These are phyloP conservation scores for Cryptococcus hybrid DNA, from an alignment of 1,284 basidiomycete genomes.

Conservation along the genomic window DNA sequence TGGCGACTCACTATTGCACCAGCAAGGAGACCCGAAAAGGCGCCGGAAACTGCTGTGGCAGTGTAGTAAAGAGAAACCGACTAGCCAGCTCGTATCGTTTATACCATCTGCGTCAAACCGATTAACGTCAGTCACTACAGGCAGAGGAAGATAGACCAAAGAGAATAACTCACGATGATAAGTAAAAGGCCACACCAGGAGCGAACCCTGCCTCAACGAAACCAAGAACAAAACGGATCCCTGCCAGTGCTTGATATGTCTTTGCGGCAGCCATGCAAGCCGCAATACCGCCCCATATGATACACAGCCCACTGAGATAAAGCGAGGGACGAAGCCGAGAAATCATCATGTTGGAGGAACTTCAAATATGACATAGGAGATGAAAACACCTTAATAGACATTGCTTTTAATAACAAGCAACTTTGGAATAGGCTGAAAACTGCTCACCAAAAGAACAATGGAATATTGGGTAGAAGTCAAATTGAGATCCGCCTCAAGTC, in stretches of 20 bases:
- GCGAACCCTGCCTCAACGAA: slow-evolving; percentile 44
- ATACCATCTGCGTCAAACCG: slow-evolving; percentile 23
- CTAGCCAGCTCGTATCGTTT: slow-evolving; percentile 39
- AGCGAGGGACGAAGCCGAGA: slow-evolving; percentile 38
- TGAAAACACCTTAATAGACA: slow-evolving; percentile 10
- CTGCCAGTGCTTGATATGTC: slow-evolving; percentile 38
- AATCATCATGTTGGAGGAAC: slow-evolving; percentile 37
- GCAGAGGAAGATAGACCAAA: too few relatives aligned
- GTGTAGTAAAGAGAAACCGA: slow-evolving; percentile 48
- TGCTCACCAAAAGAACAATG: slow-evolving; percentile 26
- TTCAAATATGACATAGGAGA: slow-evolving; percentile 37
- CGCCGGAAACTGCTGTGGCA: slow-evolving; percentile 49
- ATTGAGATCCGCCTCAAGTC: slow-evolving; percentile 36
- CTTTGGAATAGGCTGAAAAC: slow-evolving; percentile 23
- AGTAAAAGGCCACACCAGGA: slow-evolving; percentile 38
- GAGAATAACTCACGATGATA: slow-evolving; percentile 8
- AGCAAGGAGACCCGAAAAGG: slow-evolving; percentile 50
- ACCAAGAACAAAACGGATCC: slow-evolving; percentile 39
- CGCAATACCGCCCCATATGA: slow-evolving; percentile 42
- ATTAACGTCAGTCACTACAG: too few relatives aligned
- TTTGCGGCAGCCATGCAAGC: slow-evolving; percentile 38
- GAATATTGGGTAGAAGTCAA: slow-evolving; percentile 47
- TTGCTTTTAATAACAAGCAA: slow-evolving; percentile 1
- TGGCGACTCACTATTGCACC: slow-evolving; percentile 36
- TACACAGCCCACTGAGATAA: slow-evolving; percentile 37